Conservation (phyloP, 176 grass and related monocot species). For the Puccinellia tenuiflora region DNA sequence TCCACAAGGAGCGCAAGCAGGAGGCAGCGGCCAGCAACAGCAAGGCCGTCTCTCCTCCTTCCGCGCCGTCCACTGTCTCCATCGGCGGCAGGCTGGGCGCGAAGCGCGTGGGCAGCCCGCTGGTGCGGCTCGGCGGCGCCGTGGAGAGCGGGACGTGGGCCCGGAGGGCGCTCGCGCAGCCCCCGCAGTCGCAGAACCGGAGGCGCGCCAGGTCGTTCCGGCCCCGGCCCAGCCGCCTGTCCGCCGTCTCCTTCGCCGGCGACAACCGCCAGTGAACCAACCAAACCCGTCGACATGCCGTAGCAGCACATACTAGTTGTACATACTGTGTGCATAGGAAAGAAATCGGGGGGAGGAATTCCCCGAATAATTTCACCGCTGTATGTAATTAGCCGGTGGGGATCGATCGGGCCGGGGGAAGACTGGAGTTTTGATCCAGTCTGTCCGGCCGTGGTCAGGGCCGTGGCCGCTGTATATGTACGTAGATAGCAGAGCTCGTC, state of each 20-base stretch:
- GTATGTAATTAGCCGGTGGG: neutral
- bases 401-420: neutral
- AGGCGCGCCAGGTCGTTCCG: conserved; percentile 17
- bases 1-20: conserved; percentile 42
- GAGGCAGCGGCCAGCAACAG: neutral
- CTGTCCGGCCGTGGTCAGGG: neutral
- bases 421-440: conserved; percentile 17
- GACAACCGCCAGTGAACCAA: neutral
- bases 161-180: conserved; percentile 37
- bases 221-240: conserved; percentile 39
- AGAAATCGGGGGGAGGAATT: neutral
- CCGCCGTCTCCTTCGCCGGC: conserved; percentile 42
- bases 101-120: conserved; percentile 40
- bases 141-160: conserved; percentile 47
- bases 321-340: neutral
- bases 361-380: neutral
- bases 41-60: conserved; percentile 4
- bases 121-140: conserved; percentile 35
- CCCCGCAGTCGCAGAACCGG: conserved; percentile 43
- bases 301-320: neutral
- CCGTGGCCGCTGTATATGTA: no score
- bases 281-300: conserved; percentile 4
- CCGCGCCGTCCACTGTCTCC: neutral
- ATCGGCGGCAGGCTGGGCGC: neutral
- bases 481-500: neutral